Conservation (phyloP, 495 filamentous ascomycete species). For the Neurospora hispaniola region DNA sequence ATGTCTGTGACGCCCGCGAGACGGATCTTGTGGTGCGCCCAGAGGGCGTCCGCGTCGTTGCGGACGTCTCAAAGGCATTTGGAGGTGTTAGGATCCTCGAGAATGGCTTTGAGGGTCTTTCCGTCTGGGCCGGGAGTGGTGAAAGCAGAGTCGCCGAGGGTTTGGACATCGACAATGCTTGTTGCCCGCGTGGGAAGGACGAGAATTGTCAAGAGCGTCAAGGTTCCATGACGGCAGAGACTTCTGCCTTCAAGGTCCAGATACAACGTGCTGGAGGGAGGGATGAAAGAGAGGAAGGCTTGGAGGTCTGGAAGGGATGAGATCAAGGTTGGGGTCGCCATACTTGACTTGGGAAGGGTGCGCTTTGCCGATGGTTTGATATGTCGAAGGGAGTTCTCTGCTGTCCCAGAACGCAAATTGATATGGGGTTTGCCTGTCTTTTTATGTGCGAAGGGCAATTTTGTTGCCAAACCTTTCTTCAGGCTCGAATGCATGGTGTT, state of each 20-base stretch:
- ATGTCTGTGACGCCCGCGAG: constrained; percentile 39
- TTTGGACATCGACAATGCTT: constrained; percentile 44
- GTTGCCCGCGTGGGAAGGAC: constrained; percentile 3
- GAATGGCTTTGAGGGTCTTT: constrained; percentile 35
- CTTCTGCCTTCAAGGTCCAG: constrained; percentile 46
- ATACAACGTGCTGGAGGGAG: constrained; percentile 27
- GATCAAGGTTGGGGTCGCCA: constrained; percentile 1
- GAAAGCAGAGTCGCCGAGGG: constrained; percentile 35
- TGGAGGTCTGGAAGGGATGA: neutral
- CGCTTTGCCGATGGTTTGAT: neutral
- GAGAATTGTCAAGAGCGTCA: constrained; percentile 40
- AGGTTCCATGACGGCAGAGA: constrained; percentile 36
- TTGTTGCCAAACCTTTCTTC: neutral
- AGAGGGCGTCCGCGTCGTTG: constrained; percentile 48
- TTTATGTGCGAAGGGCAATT: neutral
- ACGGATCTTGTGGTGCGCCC: constrained; percentile 27
- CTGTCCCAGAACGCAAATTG: neutral
- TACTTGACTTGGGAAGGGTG: neutral
- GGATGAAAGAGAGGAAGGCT: neutral
- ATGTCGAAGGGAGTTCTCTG: neutral
- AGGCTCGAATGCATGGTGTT: neutral
- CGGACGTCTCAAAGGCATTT: constrained; percentile 49
- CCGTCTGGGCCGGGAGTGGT: constrained; percentile 14
- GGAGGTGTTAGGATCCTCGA: constrained; percentile 33
- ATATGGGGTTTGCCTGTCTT: neutral